phyloP scores from a whole-genome alignment of 139 green algal species.

The Pleodorina starrii region DNA sequence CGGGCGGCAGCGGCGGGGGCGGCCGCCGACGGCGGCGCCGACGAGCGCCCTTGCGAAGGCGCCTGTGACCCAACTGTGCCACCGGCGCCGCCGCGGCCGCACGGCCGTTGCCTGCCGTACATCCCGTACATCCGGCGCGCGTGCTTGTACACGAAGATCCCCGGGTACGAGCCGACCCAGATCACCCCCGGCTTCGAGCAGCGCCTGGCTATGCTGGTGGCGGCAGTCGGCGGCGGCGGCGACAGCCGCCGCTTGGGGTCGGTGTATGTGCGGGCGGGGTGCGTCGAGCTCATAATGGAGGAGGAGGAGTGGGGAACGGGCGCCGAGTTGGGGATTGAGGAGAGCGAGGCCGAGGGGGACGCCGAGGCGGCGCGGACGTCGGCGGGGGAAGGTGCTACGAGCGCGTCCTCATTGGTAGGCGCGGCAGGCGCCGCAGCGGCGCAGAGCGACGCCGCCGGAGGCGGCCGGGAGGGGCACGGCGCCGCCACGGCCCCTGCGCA shows the following conservation, averaged over 20 bases:
- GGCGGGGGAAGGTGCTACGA: no score
- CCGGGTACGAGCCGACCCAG: background rate
- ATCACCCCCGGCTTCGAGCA: conserved; percentile 14
- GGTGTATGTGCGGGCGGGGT: background rate
- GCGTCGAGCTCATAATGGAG: conserved; percentile 13
- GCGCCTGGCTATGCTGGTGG: background rate
- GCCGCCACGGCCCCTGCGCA: no score
- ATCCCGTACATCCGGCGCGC: background rate
- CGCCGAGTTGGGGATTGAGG: background rate
- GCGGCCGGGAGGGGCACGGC: no score
- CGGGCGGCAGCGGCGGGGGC: background rate
- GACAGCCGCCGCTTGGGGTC: background rate
- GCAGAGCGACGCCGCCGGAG: no score
- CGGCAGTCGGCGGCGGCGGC: background rate
- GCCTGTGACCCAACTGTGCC: background rate
- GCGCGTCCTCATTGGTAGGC: no score
- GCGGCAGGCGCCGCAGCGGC: background rate
- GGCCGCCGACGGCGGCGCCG: background rate
- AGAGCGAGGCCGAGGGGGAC: background rate
- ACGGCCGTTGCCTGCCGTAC: background rate
- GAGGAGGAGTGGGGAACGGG: conserved; percentile 16
- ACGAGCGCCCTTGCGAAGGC: background rate
- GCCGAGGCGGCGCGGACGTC: background rate
- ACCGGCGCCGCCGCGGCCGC: background rate
- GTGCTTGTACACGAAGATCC: background rate